These are phyloP conservation scores for Berberis thunbergii DNA, from an alignment of 164 flowering plant genomes.

Conservation along the genomic window DNA sequence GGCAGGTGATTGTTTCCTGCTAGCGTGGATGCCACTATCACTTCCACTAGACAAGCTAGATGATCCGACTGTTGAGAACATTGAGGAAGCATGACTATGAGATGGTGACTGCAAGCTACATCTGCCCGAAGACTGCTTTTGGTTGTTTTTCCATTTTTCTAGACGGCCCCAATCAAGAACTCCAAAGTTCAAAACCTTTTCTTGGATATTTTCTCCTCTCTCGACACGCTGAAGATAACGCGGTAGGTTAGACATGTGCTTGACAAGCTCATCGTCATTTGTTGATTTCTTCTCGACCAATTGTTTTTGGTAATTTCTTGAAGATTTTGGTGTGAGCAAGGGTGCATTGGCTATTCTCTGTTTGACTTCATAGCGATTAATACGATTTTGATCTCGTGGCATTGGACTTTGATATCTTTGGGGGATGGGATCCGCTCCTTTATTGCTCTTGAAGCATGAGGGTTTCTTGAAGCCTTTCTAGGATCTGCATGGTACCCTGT, in stretches of 20 bases:
- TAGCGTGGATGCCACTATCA: slow-evolving; percentile 9
- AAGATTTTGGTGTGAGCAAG: slow-evolving; percentile 15
- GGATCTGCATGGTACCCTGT: slow-evolving; percentile 24
- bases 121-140: slow-evolving; percentile 10
- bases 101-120: slow-evolving; percentile 7
- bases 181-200: slow-evolving; percentile 66
- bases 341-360: slow-evolving; percentile 12
- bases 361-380: slow-evolving; percentile 8
- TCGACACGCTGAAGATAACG: slow-evolving; percentile 51
- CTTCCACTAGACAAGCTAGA: slow-evolving; percentile 14
- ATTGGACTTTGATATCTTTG: slow-evolving; percentile 11
- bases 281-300: slow-evolving; percentile 13
- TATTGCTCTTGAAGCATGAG: slow-evolving; percentile 13
- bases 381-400: slow-evolving; percentile 17
- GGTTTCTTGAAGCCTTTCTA: slow-evolving; percentile 19
- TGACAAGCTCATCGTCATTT: slow-evolving; percentile 63
- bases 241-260: slow-evolving; percentile 82
- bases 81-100: slow-evolving; percentile 12
- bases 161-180: slow-evolving; percentile 81
- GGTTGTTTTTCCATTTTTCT: slow-evolving; percentile 59
- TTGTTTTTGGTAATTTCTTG: slow-evolving; percentile 18
- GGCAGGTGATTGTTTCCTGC: slow-evolving; percentile 14
- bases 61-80: slow-evolving; percentile 12
- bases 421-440: slow-evolving; percentile 16
- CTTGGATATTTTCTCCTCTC: slow-evolving; percentile 36